Percentiles rank a stretch among this genome's conserved stretches.
phyloP scores from a whole-genome alignment of 345 rosid species.

The Lumnitzera littorea region DNA sequence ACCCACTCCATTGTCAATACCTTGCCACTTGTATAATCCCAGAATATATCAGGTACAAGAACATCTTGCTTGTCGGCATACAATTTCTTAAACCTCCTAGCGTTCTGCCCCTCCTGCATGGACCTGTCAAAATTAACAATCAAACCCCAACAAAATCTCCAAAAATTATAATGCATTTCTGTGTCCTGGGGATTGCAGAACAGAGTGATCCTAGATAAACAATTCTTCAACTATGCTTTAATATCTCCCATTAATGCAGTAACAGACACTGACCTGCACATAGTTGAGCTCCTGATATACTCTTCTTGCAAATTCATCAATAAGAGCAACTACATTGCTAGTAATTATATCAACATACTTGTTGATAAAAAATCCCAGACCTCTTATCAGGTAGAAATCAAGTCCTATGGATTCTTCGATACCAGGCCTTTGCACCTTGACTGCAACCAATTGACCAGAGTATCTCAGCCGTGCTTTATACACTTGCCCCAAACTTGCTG shows the following conservation, averaged over 20 bases:
- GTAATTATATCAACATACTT: slow-evolving; percentile 71
- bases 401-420: slow-evolving; percentile 88
- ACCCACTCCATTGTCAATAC: slow-evolving; percentile 98
- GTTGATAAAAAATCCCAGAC: slow-evolving; percentile 62
- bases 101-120: slow-evolving; percentile 95
- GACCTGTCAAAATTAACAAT: slow-evolving; percentile 50
- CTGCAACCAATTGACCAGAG: slow-evolving; percentile 80
- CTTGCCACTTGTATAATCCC: slow-evolving; percentile 91
- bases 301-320: slow-evolving; percentile 88
- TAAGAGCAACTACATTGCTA: slow-evolving; percentile 72
- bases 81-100: slow-evolving; percentile 81
- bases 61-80: slow-evolving; percentile 93
- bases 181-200: background rate
- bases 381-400: slow-evolving; percentile 86
- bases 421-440: slow-evolving; percentile 91
- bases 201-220: background rate
- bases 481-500: slow-evolving; percentile 97
- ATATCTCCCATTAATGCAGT: too few relatives aligned
- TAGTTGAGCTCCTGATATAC: slow-evolving; percentile 95
- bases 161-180: slow-evolving; percentile 7
- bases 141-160: slow-evolving; percentile 27
- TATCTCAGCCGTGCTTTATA: slow-evolving; percentile 83
- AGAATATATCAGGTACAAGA: slow-evolving; percentile 93
- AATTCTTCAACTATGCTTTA: too few relatives aligned
- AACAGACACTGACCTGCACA: slow-evolving; percentile 57